Evolutionary conservation across 768 basidiomycete species (phyloP).

Genomic region (Suillus clintonianus): DNA sequence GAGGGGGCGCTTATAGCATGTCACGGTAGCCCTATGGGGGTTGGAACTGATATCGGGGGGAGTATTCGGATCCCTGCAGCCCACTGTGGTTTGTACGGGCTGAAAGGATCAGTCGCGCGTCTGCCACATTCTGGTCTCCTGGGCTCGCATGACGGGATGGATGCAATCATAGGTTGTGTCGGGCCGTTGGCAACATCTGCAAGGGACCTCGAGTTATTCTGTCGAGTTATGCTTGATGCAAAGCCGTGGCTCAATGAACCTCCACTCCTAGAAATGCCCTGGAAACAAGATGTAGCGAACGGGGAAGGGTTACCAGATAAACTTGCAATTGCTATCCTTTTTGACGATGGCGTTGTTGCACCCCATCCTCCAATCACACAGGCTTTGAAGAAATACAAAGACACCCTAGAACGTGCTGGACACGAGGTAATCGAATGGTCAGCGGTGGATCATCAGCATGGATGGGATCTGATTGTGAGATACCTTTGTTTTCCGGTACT

Average conservation of each 20-base stretch:
- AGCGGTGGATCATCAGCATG: slow-evolving; percentile 44
- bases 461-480: slow-evolving; percentile 51
- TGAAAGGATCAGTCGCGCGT: slow-evolving; percentile 50
- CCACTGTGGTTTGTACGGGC: slow-evolving; percentile 42
- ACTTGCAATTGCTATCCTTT: slow-evolving; percentile 48
- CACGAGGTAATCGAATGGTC: slow-evolving; percentile 54
- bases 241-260: slow-evolving; percentile 50
- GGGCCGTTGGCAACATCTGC: slow-evolving; percentile 51
- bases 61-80: slow-evolving; percentile 46
- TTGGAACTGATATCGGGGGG: slow-evolving; percentile 54
- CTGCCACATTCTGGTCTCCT: slow-evolving; percentile 52
- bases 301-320: slow-evolving; percentile 41
- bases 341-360: slow-evolving; percentile 51
- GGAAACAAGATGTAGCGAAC: slow-evolving; percentile 42
- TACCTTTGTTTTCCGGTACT: slow-evolving; percentile 2
- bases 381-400: slow-evolving; percentile 41
- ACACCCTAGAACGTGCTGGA: slow-evolving; percentile 44
- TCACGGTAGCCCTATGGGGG: slow-evolving; percentile 40
- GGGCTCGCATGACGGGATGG: slow-evolving; percentile 55
- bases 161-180: slow-evolving; percentile 50
- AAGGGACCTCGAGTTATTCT: slow-evolving; percentile 51
- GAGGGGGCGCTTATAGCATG: slow-evolving; percentile 48
- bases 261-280: slow-evolving; percentile 50
- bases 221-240: slow-evolving; percentile 45
- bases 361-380: slow-evolving; percentile 50